Base-by-base conservation (phyloP, 257 asterid genomes). In the Solanum bukasovii region DNA sequence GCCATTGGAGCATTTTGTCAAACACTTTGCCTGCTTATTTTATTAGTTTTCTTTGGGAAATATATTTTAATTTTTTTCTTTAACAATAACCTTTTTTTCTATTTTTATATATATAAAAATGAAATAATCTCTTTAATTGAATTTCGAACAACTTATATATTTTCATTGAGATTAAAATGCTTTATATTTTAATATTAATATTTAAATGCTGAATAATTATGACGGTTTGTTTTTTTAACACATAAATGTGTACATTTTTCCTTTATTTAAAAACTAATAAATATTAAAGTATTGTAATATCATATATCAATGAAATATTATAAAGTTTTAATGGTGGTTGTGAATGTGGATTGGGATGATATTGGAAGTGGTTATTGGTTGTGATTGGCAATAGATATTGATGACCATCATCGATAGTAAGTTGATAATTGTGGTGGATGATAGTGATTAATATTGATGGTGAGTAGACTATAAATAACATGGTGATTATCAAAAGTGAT, bases 1-100 rank as follows among this genome's bases (percentile, higher is more conserved):
- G 85, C 83, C 67, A 59, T 10, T 89, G 92, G 33, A 91, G 46
- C 92, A 92, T 92, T 93, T 38, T 78, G 81, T 91, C 95, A 77
- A 93, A 89, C 72, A 65, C 18, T 65, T 65, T 5, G 34, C 72
- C 72, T 65, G 72, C 72, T 63, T n/a, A n/a, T n/a, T n/a, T n/a
- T n/a, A n/a, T n/a, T n/a, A n/a, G n/a, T n/a, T n/a, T n/a, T n/a
- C n/a, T n/a, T n/a, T n/a, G n/a, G n/a, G n/a, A n/a, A n/a, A n/a
- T n/a, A n/a, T n/a, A n/a, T n/a, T n/a, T n/a, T n/a, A n/a, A n/a
- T n/a, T n/a, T n/a, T n/a, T n/a, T n/a, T 31, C 33, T 31, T 31
- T 31, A 31, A 31, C 33, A 31, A 31, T 31, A 10, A 63, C 29
- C 31, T 23, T 63, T 9, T 9, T 23, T 63, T 63, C 5, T 7